Conservation (phyloP, 306 rosid species). For the Fragaria ananassa region DNA sequence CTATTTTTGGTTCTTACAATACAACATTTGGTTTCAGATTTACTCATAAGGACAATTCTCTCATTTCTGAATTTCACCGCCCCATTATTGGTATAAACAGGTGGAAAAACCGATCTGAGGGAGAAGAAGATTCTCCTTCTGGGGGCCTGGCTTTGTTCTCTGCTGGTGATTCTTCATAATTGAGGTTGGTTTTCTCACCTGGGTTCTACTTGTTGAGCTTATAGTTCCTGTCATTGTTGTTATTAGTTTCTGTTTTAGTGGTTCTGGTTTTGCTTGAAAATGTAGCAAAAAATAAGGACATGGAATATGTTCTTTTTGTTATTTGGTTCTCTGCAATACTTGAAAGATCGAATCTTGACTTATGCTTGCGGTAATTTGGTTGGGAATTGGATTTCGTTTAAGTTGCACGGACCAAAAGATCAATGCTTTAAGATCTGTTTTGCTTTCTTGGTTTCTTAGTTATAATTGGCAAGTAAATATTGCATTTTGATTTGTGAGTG, state of each 20-base stretch:
- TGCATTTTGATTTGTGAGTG: background rate
- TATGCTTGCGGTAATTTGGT: background rate
- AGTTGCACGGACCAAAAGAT: background rate
- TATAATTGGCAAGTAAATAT: background rate
- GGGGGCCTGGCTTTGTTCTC: conserved; percentile 15
- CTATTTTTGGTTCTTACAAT: background rate
- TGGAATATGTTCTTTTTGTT: background rate
- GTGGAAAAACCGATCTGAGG: background rate
- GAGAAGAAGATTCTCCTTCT: conserved; percentile 24
- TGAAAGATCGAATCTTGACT: background rate
- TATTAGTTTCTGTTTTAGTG: background rate
- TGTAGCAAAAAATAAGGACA: background rate
- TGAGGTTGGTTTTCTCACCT: conserved; percentile 20
- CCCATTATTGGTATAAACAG: conserved; percentile 2
- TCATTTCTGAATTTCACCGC: conserved; percentile 16
- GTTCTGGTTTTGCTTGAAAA: background rate
- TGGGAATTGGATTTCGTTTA: background rate
- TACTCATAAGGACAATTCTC: background rate
- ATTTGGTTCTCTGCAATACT: conserved; percentile 1
- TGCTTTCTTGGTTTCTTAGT: background rate
- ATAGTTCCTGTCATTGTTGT: background rate
- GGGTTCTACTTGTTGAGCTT: conserved; percentile 2
- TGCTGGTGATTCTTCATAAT: conserved; percentile 30
- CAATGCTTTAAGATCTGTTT: conserved; percentile 2
- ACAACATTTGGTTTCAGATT: conserved; percentile 1